Conservation (phyloP, 176 grass and related monocot species). For the Puya raimondii region DNA sequence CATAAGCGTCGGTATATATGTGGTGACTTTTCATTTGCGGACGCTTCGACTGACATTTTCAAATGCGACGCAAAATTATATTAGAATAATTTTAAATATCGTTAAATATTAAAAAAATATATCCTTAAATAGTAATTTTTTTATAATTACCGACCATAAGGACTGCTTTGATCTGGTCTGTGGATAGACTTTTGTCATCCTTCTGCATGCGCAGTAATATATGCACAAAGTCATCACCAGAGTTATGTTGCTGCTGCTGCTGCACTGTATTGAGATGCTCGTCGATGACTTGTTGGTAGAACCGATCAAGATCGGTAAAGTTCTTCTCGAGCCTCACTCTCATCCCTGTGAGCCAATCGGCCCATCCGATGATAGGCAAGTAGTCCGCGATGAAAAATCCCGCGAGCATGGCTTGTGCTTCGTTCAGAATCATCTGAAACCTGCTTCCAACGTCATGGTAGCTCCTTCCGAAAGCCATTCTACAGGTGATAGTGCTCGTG, state of each 20-base stretch:
- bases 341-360: slow-evolving; percentile 11
- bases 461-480: neutral
- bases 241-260: neutral
- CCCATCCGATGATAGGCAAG: slow-evolving; percentile 19
- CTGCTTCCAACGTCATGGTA: neutral
- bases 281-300: slow-evolving; percentile 15
- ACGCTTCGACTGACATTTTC: too few species aligned
- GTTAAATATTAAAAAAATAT: too few species aligned
- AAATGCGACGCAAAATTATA: too few species aligned
- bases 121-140: too few species aligned
- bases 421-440: slow-evolving; percentile 5
- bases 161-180: too few species aligned
- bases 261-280: slow-evolving; percentile 2
- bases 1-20: too few species aligned
- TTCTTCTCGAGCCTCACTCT: slow-evolving; percentile 9
- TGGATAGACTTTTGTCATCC: too few species aligned
- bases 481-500: slow-evolving; percentile 10
- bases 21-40: too few species aligned
- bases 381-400: slow-evolving; percentile 16
- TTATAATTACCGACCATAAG: too few species aligned
- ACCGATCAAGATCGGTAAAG: slow-evolving; percentile 13
- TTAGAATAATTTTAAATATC: too few species aligned
- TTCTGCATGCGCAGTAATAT: too few species aligned
- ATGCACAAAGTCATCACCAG: too few species aligned
- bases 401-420: neutral